Base-by-base conservation (phyloP, 1,284 basidiomycete species). In the Ganoderma resinaceum region DNA sequence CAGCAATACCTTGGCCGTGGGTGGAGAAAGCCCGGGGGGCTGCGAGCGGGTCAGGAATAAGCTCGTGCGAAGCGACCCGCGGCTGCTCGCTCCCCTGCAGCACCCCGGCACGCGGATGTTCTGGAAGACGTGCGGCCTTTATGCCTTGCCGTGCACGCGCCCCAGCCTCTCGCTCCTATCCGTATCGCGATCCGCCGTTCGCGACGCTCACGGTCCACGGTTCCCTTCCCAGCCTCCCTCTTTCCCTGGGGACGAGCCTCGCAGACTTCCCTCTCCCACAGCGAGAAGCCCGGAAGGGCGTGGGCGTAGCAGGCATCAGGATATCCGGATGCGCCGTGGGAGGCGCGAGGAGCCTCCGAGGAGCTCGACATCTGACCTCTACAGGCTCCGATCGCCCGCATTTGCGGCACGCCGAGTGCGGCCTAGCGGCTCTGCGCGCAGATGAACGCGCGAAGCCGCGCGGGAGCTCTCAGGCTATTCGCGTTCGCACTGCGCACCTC, bases 11-110 rank as follows among this genome's bases (percentile, higher is more conserved):
- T n/a, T 46, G 20, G 31, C 33, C 55, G 55, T 58, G n/a, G 40
- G 62, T 66, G 71, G 66, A 72, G 71, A 70, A 72, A 70, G 65
- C 63, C 71, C 71, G 68, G 71, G 67, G 64, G 63, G 62, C 68
- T 59, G 65, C 53, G 46, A 8, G 61, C 66, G 52, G 63, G 61
- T 67, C 71, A 66, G 69, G 71, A 70, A 72, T 72, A 70, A 68
- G 71, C 68, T 70, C 68, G 69, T 68, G 67, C 61, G 71, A 70
- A 70, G 60, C 63, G 71, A 70, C 67, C 60, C 63, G 59, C 64
- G 71, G 67, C n/a, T 55, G 62, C 55, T n/a, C n/a, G n/a, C n/a
- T n/a, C n/a, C n/a, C n/a, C 38, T 42, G 23, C 46, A 49, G 46
- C 23, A 23, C 26, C 46, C 46, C 46, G 49, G 43, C 61, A 33